phyloP scores from a whole-genome alignment of 163 green algal species.

The Scenedesmus sp. region DNA sequence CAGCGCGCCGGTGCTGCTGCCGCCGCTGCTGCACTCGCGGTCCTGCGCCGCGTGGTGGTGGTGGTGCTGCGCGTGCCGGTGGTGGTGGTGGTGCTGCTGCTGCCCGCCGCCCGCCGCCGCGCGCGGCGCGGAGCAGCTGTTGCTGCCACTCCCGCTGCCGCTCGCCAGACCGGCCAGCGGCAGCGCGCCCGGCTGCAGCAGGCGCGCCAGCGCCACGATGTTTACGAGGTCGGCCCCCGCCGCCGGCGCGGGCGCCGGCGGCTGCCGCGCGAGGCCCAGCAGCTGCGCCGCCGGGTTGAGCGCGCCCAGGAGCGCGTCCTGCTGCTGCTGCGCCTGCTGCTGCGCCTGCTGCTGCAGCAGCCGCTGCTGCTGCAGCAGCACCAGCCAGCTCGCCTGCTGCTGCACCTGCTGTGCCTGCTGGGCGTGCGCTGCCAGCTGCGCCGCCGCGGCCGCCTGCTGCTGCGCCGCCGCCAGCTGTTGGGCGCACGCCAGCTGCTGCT shows the following conservation, averaged over 20 bases:
- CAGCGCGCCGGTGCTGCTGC: too few relatives aligned
- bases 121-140: neutral
- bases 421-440: too few relatives aligned
- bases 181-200: constrained; percentile 23
- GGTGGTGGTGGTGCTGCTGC: constrained; percentile 12
- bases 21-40: too few relatives aligned
- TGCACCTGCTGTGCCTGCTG: too few relatives aligned
- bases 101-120: neutral
- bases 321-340: neutral
- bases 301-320: neutral
- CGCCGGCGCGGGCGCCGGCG: neutral
- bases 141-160: neutral
- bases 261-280: constrained; percentile 2
- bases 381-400: too few relatives aligned
- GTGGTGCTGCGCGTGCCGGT: constrained; percentile 5
- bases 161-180: neutral
- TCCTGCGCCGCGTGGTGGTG: too few relatives aligned
- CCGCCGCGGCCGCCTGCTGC: neutral
- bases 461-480: neutral
- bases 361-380: constrained; percentile 4
- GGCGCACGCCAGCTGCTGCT: neutral
- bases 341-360: neutral
- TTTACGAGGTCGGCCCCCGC: neutral
- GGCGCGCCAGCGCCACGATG: neutral
- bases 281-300: neutral